A percentile compares a stretch with the other conserved stretches of the same genome.
phyloP scores from a whole-genome alignment of 768 basidiomycete genomes.

The Clitopilus hobsonii region DNA sequence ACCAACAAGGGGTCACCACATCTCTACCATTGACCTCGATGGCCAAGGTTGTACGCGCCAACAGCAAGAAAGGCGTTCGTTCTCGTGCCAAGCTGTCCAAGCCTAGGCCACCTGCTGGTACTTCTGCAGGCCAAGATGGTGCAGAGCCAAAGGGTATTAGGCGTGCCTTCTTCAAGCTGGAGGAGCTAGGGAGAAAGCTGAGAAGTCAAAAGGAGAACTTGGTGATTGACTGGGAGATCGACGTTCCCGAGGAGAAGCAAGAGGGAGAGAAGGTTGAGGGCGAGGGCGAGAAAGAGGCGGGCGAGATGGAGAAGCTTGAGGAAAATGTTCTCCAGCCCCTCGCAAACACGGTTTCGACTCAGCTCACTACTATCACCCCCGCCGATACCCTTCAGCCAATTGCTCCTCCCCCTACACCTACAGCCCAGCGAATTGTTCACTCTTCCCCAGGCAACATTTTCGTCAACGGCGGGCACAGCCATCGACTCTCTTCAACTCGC shows the following conservation, averaged over 20 bases:
- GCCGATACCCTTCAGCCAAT: not conserved
- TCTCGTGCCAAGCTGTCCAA: not conserved
- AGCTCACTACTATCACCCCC: not conserved
- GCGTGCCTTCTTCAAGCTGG: conserved; percentile 36
- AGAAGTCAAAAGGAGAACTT: conserved; percentile 8
- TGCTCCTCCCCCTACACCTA: not conserved
- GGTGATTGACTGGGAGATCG: conserved; percentile 18
- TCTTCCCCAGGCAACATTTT: not conserved
- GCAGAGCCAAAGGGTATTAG: conserved; percentile 20
- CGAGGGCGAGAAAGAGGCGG: conserved; percentile 7
- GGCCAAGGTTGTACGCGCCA: not conserved
- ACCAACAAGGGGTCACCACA: not conserved
- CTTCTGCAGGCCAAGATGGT: not conserved
- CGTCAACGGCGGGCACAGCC: not conserved
- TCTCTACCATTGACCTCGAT: not conserved
- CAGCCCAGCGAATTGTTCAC: not conserved
- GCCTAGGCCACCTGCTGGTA: not conserved
- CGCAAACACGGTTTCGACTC: not conserved
- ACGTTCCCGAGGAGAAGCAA: conserved; percentile 11
- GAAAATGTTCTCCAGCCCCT: not conserved
- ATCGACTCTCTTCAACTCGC: not conserved
- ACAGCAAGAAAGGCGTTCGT: not conserved
- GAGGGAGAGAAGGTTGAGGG: conserved; percentile 3
- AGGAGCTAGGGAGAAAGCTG: conserved; percentile 18
- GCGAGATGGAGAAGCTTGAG: not conserved